Conservation (phyloP, 1,284 basidiomycete genomes). For the Rhodotorula sp. region DNA sequence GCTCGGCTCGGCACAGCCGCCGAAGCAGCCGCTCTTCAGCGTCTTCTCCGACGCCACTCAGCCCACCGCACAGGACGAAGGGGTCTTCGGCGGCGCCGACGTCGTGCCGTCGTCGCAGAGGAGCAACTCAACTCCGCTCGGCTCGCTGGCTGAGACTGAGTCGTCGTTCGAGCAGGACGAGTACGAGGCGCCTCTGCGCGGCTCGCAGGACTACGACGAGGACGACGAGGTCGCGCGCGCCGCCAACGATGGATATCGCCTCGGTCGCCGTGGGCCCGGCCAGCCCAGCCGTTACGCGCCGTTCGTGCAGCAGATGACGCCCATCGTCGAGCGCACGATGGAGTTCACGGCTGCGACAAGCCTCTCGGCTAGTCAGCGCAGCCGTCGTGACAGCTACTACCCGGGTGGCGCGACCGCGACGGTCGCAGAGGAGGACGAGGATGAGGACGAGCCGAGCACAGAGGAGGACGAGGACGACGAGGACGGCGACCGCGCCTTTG, state of each 20-base stretch:
- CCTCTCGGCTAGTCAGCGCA: slow-evolving; percentile 20
- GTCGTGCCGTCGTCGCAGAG: slow-evolving; percentile 31
- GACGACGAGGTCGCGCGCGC: background rate
- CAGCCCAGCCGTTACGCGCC: slow-evolving; percentile 37
- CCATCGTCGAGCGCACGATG: slow-evolving; percentile 86
- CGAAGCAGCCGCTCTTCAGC: slow-evolving; percentile 41
- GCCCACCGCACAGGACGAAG: slow-evolving; percentile 30
- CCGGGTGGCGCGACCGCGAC: slow-evolving; percentile 9
- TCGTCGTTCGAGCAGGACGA: slow-evolving; percentile 13
- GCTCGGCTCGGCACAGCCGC: background rate
- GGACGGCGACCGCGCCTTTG: slow-evolving; percentile 39
- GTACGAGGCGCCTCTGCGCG: slow-evolving; percentile 15
- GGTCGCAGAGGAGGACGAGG: slow-evolving; percentile 36
- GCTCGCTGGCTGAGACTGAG: background rate
- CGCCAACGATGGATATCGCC: slow-evolving; percentile 27
- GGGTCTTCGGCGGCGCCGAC: slow-evolving; percentile 45
- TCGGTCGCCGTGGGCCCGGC: slow-evolving; percentile 27
- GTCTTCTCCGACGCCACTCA: slow-evolving; percentile 48
- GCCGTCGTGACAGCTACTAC: slow-evolving; percentile 29
- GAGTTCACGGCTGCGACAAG: slow-evolving; percentile 65
- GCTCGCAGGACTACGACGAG: background rate
- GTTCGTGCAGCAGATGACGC: slow-evolving; percentile 74
- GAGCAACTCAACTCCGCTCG: background rate
- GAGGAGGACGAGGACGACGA: slow-evolving; percentile 50
- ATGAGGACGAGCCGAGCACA: slow-evolving; percentile 25